Evolutionary conservation across 176 grass and related monocot genomes (phyloP), one percentile per base, ranked within the genome.

Genomic region (Pontederia crassipes): DNA sequence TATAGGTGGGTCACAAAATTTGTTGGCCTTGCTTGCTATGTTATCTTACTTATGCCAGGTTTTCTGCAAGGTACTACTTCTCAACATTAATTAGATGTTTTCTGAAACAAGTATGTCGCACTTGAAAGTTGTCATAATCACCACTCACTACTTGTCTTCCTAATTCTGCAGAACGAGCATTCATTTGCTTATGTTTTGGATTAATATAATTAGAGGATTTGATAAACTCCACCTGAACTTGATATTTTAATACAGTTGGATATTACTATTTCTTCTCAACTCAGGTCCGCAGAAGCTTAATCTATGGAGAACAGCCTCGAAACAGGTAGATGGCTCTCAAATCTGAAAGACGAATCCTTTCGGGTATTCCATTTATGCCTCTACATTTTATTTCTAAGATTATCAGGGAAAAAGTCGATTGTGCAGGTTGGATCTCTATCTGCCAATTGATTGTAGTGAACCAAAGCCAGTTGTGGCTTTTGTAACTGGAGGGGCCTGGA

Each of bases 191-290:
- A 3, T 40, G 32, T 40, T 2, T 40, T 40, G 4, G 32, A 40
- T 13, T 70, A 0, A 18, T 45, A 12, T 17, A 58, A 47, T 8
- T 50, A 17, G 32, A 40, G 2, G 32, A 40, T 40, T 40, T 40
- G 32, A 40, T 40, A 59, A 49, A 64, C 35, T 26, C 61, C 59
- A 49, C 15, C 40, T 28, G 32, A 49, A 17, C 2, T 70, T 62
- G 75, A 29, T 32, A 63, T 48, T 32, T 47, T 14, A 9, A 11
- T 83, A 65, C 79, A 98, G 93, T 98, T 66, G 93, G 79, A 74
- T 98, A 86, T 72, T 92, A 98, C 68, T 98, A 98, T 88, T 98
- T 92, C 70, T 92, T 92, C 73, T 98, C 93, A 20, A 89, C 70
- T 52, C 84, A 98, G 46, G 84, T 98, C 48, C 81, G 60, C 32